Conservation (phyloP, 2,329 filamentous ascomycete species). For the Aspergillus caelatus region DNA sequence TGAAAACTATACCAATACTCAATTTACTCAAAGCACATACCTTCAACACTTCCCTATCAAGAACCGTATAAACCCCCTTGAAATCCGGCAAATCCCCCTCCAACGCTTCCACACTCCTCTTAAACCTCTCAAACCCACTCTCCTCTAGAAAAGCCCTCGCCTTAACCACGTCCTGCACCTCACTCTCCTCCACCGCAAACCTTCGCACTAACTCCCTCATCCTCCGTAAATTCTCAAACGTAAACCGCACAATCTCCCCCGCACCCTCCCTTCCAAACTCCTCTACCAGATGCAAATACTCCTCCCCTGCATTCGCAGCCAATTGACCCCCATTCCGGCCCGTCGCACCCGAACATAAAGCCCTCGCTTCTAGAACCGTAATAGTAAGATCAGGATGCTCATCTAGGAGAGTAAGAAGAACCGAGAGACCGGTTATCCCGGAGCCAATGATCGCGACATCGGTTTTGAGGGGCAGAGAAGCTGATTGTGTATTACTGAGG, state of each 20-base stretch:
- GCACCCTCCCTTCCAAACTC: slow-evolving; percentile 32
- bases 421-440: slow-evolving; percentile 39
- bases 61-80: slow-evolving; percentile 28
- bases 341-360: slow-evolving; percentile 40
- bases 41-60: slow-evolving; percentile 16
- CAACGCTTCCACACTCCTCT: slow-evolving; percentile 23
- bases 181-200: slow-evolving; percentile 32
- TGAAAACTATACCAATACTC: not conserved
- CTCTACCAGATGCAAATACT: slow-evolving; percentile 25
- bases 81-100: slow-evolving; percentile 26
- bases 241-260: slow-evolving; percentile 42
- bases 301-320: slow-evolving; percentile 30
- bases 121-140: slow-evolving; percentile 22
- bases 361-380: slow-evolving; percentile 38
- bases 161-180: slow-evolving; percentile 27
- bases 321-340: slow-evolving; percentile 42
- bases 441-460: slow-evolving; percentile 41
- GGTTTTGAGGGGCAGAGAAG: slow-evolving; percentile 25
- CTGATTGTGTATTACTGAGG: slow-evolving; percentile 34
- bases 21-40: not conserved
- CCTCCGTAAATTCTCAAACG: slow-evolving; percentile 38
- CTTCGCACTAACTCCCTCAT: slow-evolving; percentile 41
- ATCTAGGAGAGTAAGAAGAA: slow-evolving; percentile 35
- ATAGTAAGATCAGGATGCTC: slow-evolving; percentile 28
- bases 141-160: slow-evolving; percentile 29